phyloP scores from a whole-genome alignment of 805 yeast species.

The Nakazawaea laoshanensis region DNA sequence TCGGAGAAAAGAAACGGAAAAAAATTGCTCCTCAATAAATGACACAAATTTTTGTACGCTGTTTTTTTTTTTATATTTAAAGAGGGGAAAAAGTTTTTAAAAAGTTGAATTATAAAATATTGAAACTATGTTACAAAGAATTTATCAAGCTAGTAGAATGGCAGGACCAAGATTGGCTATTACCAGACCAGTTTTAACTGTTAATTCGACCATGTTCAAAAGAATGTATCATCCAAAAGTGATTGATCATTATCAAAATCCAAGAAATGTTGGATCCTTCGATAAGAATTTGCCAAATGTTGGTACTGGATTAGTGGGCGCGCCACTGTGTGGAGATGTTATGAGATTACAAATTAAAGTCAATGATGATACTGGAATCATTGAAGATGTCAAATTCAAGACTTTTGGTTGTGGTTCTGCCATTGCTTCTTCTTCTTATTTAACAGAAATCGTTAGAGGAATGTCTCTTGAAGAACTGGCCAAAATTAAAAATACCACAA shows the following conservation, averaged over 20 bases:
- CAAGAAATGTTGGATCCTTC: slow-evolving; percentile 92
- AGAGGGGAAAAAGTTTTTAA: too few relatives aligned
- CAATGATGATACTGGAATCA: slow-evolving; percentile 80
- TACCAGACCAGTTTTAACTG: too few relatives aligned
- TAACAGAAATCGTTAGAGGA: slow-evolving; percentile 93
- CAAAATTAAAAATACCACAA: slow-evolving; percentile 84
- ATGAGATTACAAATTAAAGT: slow-evolving; percentile 96
- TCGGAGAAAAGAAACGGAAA: too few relatives aligned
- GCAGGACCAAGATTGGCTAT: too few relatives aligned
- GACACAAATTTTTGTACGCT: too few relatives aligned
- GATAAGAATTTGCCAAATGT: slow-evolving; percentile 70
- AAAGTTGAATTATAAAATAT: too few relatives aligned
- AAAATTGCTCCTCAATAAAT: too few relatives aligned
- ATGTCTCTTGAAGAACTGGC: slow-evolving; percentile 92
- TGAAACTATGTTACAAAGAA: too few relatives aligned
- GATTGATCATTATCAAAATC: slow-evolving; percentile 92
- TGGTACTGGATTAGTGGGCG: slow-evolving; percentile 97
- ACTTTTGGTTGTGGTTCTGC: slow-evolving; percentile 99
- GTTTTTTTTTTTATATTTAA: too few relatives aligned
- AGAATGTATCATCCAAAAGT: slow-evolving; percentile 83
- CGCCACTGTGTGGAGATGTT: slow-evolving; percentile 99
- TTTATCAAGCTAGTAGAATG: too few relatives aligned
- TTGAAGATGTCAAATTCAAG: slow-evolving; percentile 93
- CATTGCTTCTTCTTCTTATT: slow-evolving; percentile 90
- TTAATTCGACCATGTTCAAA: background rate